Percentiles rank a stretch among this genome's conserved stretches.
Evolutionary conservation across 2,329 filamentous ascomycete species (phyloP).

Genomic region (Fusarium sp.): DNA sequence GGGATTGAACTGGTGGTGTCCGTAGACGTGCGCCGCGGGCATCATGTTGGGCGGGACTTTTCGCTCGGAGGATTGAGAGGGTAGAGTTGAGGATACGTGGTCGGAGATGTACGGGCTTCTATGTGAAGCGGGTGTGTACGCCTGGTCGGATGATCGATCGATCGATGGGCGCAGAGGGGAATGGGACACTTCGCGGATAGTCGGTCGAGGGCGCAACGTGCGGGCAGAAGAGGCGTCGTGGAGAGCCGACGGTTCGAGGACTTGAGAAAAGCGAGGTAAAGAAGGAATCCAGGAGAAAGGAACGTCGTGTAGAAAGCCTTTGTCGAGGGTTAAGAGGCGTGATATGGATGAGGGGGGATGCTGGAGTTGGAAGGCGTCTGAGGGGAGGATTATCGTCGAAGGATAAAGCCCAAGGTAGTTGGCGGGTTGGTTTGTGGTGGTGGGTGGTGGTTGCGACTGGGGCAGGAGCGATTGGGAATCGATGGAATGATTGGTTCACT

Average conservation of each 20-base stretch:
- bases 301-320: constrained; percentile 2
- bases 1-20: constrained; percentile 74
- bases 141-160: constrained; percentile 5
- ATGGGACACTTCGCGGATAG: constrained; percentile 16
- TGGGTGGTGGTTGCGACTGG: constrained; percentile 37
- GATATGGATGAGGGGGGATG: background rate
- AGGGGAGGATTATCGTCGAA: constrained; percentile 22
- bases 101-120: background rate
- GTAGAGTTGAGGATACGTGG: background rate
- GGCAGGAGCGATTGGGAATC: constrained; percentile 36
- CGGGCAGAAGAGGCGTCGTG: constrained; percentile 24
- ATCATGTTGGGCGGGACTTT: constrained; percentile 63
- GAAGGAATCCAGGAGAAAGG: background rate
- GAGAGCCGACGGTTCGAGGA: background rate
- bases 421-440: constrained; percentile 35
- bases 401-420: constrained; percentile 35
- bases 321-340: background rate
- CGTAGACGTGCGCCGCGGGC: constrained; percentile 73
- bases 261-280: constrained; percentile 1
- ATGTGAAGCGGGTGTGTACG: constrained; percentile 4
- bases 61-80: constrained; percentile 12
- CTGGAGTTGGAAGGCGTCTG: background rate
- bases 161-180: constrained; percentile 24
- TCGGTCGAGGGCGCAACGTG: constrained; percentile 36
- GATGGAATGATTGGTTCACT: constrained; percentile 32